A percentile compares a stretch with the other conserved stretches of the same genome.
Conservation (phyloP, 495 filamentous ascomycete genomes). For the Daldinia concentrica region DNA sequence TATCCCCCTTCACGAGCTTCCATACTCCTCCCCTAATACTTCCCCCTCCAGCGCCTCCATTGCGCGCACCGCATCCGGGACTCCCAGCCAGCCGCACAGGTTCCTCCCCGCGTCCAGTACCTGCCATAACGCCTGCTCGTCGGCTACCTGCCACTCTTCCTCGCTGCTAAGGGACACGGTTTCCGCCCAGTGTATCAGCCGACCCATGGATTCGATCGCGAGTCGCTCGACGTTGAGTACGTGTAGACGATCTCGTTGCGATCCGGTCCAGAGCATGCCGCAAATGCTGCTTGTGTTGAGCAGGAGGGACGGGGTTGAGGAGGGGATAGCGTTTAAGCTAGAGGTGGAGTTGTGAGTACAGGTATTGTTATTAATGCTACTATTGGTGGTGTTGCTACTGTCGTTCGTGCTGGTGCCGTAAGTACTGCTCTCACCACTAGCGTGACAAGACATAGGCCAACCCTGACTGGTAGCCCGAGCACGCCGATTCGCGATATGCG, state of each 20-base stretch:
- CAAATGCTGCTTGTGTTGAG: constrained; percentile 45
- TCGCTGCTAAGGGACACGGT: constrained; percentile 35
- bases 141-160: constrained; percentile 26
- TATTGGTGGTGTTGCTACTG: neutral
- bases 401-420: neutral
- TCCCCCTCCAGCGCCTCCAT: constrained; percentile 14
- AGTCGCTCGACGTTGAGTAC: constrained; percentile 31
- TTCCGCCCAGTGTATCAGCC: constrained; percentile 43
- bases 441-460: neutral
- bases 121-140: constrained; percentile 12
- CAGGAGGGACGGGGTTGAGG: constrained; percentile 34
- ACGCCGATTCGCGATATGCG: constrained; percentile 34
- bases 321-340: neutral
- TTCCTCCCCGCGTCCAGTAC: constrained; percentile 23
- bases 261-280: constrained; percentile 40
- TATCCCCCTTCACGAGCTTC: neutral
- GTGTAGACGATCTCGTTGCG: constrained; percentile 34
- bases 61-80: constrained; percentile 19
- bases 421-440: neutral
- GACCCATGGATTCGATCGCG: constrained; percentile 39
- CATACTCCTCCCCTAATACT: neutral
- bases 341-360: neutral
- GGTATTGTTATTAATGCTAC: neutral
- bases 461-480: constrained; percentile 13
- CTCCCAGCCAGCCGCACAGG: constrained; percentile 28